A percentile compares a stretch with the other conserved stretches of the same genome.
Evolutionary conservation across 2,329 filamentous ascomycete genomes (phyloP).

Genomic region (Colletotrichum theobromicola): DNA sequence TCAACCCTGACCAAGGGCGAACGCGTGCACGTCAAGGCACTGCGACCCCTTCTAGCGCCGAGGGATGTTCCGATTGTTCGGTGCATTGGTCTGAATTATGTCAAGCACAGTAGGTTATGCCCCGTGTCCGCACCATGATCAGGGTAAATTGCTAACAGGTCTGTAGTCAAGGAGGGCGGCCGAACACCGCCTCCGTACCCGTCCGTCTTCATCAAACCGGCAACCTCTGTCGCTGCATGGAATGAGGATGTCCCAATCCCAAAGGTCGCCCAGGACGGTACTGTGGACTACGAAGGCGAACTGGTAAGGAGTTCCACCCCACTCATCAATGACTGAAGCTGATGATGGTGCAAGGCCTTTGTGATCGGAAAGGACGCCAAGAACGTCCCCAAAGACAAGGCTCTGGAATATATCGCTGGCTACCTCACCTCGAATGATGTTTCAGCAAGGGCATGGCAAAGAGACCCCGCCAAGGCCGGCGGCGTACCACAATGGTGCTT

Average conservation of each 20-base stretch:
- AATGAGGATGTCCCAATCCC: conserved; percentile 47
- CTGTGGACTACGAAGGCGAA: conserved; percentile 57
- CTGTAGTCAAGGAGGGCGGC: conserved; percentile 55
- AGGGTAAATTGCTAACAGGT: neutral
- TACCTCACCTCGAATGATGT: conserved; percentile 55
- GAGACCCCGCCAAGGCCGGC: conserved; percentile 50
- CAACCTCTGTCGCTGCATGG: conserved; percentile 40
- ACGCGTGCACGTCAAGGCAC: conserved; percentile 33
- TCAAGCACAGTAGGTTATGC: conserved; percentile 36
- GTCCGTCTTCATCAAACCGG: conserved; percentile 57
- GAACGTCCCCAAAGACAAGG: conserved; percentile 49
- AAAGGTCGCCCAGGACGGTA: conserved; percentile 48
- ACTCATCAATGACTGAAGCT: neutral
- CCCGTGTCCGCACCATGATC: neutral
- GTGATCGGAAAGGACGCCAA: conserved; percentile 60
- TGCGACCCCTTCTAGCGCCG: conserved; percentile 33
- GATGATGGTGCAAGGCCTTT: conserved; percentile 36
- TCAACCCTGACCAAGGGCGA: conserved; percentile 27
- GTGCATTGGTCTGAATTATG: conserved; percentile 42
- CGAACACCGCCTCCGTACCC: conserved; percentile 54
- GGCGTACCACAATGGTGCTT: conserved; percentile 57
- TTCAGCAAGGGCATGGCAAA: conserved; percentile 57
- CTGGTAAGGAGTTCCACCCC: conserved; percentile 31
- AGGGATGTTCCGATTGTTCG: conserved; percentile 39
- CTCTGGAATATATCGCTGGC: conserved; percentile 53